Evolutionary conservation across 1,284 basidiomycete species (phyloP).

Genomic region (Trichosporon coremiiforme): DNA sequence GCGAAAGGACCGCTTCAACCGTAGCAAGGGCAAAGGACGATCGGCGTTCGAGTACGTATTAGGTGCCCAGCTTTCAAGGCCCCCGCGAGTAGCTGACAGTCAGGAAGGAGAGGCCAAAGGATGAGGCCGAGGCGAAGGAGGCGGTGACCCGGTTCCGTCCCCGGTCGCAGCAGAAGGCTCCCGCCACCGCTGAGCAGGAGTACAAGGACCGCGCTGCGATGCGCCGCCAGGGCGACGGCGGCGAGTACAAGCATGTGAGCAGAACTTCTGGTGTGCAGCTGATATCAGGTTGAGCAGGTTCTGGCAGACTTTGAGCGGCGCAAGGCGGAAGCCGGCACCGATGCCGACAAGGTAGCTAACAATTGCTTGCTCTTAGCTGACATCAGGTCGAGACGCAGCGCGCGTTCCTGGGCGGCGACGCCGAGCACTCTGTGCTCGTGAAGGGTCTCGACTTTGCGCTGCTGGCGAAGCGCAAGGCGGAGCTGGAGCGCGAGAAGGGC

Average conservation of each 20-base stretch:
- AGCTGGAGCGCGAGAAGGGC: slow-evolving; percentile 59
- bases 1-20: slow-evolving; percentile 17
- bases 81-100: background rate
- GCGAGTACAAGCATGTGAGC: slow-evolving; percentile 52
- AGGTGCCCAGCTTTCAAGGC: background rate
- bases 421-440: slow-evolving; percentile 78
- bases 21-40: slow-evolving; percentile 13
- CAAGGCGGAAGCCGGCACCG: slow-evolving; percentile 64
- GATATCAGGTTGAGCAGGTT: slow-evolving; percentile 69
- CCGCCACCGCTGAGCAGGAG: slow-evolving; percentile 26
- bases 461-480: slow-evolving; percentile 77
- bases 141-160: slow-evolving; percentile 40
- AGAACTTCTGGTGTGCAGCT: slow-evolving; percentile 21
- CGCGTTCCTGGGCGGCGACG: slow-evolving; percentile 82
- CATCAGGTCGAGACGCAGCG: slow-evolving; percentile 73
- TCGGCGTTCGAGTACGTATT: background rate
- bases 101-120: slow-evolving; percentile 19
- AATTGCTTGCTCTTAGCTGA: background rate
- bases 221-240: slow-evolving; percentile 49
- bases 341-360: slow-evolving; percentile 44
- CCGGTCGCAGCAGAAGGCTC: slow-evolving; percentile 40
- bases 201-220: slow-evolving; percentile 56
- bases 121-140: slow-evolving; percentile 23
- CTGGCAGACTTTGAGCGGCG: slow-evolving; percentile 76
- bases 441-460: slow-evolving; percentile 86